These are phyloP conservation scores for Fusarium metavorans DNA, from an alignment of 2,329 filamentous ascomycete genomes.

Conservation along the genomic window DNA sequence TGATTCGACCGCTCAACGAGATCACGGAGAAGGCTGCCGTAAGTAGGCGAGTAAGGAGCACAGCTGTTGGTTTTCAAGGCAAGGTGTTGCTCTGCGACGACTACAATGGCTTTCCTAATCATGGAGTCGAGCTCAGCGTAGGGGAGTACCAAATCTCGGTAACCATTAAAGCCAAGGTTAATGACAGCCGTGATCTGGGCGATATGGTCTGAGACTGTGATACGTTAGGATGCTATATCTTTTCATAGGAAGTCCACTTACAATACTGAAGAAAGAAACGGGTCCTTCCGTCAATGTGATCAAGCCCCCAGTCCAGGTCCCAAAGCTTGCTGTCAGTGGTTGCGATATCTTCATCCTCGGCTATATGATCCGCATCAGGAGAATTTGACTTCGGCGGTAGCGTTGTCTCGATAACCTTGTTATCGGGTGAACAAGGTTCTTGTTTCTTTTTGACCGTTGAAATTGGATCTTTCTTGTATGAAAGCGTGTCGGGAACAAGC, in stretches of 20 bases:
- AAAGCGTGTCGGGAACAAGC: conserved; percentile 9
- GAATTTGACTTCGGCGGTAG: not conserved
- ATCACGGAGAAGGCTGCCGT: conserved; percentile 7
- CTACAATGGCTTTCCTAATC: conserved; percentile 1
- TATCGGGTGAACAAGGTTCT: not conserved
- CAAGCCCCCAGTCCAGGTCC: conserved; percentile 5
- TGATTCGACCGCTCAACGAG: not conserved
- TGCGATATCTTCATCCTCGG: not conserved
- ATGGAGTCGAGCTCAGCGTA: conserved; percentile 4
- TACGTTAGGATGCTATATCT: too few relatives aligned
- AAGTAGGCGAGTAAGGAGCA: not conserved
- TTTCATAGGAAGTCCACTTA: too few relatives aligned
- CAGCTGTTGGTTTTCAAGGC: not conserved
- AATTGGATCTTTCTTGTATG: conserved; percentile 4
- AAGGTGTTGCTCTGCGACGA: conserved; percentile 13
- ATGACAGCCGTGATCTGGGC: conserved; percentile 19
- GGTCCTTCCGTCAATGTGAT: conserved; percentile 12
- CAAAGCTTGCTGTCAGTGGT: not conserved
- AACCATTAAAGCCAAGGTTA: conserved; percentile 19
- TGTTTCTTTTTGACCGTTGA: not conserved
- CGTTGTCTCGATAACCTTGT: not conserved
- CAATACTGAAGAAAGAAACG: conserved; percentile 21
- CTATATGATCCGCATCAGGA: not conserved
- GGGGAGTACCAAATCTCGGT: conserved; percentile 19
- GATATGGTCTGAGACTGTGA: conserved; percentile 15